Evolutionary conservation across 345 rosid genomes (phyloP).

Genomic region (Eutrema yunnanense): DNA sequence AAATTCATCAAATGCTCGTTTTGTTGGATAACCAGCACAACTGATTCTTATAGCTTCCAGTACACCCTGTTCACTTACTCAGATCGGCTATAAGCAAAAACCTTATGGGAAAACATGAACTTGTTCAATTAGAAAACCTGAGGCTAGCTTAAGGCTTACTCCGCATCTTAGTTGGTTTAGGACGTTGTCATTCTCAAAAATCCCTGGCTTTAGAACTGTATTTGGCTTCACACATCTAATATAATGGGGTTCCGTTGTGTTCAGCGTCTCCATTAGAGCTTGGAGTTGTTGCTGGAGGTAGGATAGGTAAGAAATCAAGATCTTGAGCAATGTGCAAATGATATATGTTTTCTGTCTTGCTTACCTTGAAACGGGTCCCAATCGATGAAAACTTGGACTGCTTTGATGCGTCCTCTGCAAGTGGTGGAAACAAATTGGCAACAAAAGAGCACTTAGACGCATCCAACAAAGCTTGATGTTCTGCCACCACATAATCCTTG

Average conservation of each 20-base stretch:
- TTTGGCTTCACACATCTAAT: constrained; percentile 70
- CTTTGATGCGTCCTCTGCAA: constrained; percentile 65
- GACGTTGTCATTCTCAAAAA: constrained; percentile 52
- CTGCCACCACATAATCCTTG: constrained; percentile 75
- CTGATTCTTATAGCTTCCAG: constrained; percentile 80
- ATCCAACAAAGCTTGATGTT: constrained; percentile 63
- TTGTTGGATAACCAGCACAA: constrained; percentile 84
- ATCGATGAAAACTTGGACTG: constrained; percentile 77
- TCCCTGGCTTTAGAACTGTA: constrained; percentile 49
- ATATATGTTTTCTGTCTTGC: neutral
- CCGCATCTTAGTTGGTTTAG: constrained; percentile 60
- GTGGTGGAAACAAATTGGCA: constrained; percentile 66
- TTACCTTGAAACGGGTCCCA: constrained; percentile 72
- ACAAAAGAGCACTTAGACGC: constrained; percentile 62
- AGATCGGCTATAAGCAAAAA: constrained; percentile 3
- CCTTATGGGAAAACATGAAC: neutral
- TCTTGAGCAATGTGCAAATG: constrained; percentile 1
- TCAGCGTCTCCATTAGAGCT: constrained; percentile 56
- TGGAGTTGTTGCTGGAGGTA: constrained; percentile 59
- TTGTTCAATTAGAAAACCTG: neutral
- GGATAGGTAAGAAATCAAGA: constrained; percentile 23
- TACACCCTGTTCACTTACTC: constrained; percentile 57
- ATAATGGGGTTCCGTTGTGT: constrained; percentile 62
- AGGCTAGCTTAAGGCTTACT: constrained; percentile 31
- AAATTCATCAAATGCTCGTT: constrained; percentile 70